These are phyloP conservation scores for Stentor roeselii DNA, from an alignment of 73 alveolate genomes.

Conservation along the genomic window DNA sequence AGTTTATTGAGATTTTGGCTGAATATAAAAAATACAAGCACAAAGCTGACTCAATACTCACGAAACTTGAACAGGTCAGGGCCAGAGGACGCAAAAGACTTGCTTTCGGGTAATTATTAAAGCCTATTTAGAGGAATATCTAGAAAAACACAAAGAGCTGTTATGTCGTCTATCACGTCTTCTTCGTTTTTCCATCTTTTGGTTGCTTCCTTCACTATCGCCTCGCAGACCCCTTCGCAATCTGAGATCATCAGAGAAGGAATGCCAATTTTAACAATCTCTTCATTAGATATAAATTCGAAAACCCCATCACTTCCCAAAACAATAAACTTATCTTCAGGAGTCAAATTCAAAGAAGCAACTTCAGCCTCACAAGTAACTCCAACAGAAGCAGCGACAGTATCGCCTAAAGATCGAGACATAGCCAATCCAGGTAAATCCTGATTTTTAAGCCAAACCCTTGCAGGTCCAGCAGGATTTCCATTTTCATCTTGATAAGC, in stretches of 20 bases:
- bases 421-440: constrained; percentile 39
- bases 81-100: constrained; percentile 74
- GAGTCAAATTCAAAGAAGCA: neutral
- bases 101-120: constrained; percentile 78
- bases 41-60: constrained; percentile 49
- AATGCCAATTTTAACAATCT: neutral
- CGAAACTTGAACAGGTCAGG: constrained; percentile 55
- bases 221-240: neutral
- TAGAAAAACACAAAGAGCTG: too few species aligned
- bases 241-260: neutral
- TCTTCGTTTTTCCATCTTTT: neutral
- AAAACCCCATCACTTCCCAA: neutral
- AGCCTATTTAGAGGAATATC: too few species aligned
- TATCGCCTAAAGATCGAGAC: constrained; percentile 35
- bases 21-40: constrained; percentile 35
- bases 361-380: constrained; percentile 36
- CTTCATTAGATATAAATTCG: neutral
- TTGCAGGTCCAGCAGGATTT: constrained; percentile 18
- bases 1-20: constrained; percentile 55
- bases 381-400: constrained; percentile 30
- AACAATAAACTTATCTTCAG: neutral
- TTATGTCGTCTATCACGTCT: neutral
- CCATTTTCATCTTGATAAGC: constrained; percentile 12
- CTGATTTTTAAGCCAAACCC: constrained; percentile 37
- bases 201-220: neutral